Conservation (phyloP, 306 rosid species). For the Clitoria ternatea region DNA sequence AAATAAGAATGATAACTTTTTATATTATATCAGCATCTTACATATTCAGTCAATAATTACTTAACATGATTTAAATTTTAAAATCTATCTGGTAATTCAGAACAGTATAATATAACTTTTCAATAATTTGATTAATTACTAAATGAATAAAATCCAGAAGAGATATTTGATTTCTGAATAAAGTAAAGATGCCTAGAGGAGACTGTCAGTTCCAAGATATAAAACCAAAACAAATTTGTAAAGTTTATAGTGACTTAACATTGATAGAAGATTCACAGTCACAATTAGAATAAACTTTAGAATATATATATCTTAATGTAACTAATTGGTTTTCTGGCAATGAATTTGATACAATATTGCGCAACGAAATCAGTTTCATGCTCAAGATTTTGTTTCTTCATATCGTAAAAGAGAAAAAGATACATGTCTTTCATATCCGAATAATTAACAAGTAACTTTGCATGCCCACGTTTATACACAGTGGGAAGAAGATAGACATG, state of each 20-base stretch:
- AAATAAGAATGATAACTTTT: too few relatives aligned
- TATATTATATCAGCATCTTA: too few relatives aligned
- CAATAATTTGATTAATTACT: too few relatives aligned
- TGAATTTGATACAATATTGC: neutral
- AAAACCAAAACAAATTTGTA: neutral
- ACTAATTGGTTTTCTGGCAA: neutral
- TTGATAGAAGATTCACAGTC: neutral
- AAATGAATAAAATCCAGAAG: too few relatives aligned
- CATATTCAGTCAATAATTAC: too few relatives aligned
- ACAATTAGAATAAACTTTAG: neutral
- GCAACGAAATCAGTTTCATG: neutral
- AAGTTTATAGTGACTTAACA: neutral
- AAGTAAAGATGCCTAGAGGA: neutral
- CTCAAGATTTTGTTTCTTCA: neutral
- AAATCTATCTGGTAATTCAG: too few relatives aligned
- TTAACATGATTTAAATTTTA: too few relatives aligned
- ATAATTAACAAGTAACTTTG: neutral
- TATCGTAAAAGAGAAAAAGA: neutral
- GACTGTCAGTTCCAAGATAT: neutral
- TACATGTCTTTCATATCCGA: neutral
- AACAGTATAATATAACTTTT: too few relatives aligned
- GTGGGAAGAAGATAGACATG: too few relatives aligned
- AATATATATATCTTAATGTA: neutral
- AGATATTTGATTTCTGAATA: neutral
- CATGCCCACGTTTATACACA: slow-evolving; percentile 6